A percentile compares a stretch with the other conserved stretches of the same genome.
Conservation (phyloP, 2,329 filamentous ascomycete genomes). For the Stylonectria norvegica region DNA sequence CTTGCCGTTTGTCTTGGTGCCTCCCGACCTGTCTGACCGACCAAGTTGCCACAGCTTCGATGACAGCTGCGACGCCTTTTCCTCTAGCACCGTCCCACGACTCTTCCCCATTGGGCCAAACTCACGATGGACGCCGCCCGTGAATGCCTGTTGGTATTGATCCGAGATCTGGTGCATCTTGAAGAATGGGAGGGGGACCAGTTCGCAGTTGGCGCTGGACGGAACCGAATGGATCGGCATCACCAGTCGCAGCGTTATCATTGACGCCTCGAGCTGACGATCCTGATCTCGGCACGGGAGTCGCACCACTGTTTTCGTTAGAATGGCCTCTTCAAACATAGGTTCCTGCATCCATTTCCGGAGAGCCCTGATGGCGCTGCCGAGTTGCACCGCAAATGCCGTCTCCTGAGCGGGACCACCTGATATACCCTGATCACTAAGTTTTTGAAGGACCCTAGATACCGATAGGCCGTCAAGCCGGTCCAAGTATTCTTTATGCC, state of each 20-base stretch:
- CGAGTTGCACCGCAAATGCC: constrained; percentile 45
- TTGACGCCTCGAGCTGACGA: constrained; percentile 20
- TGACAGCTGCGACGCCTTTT: constrained; percentile 1
- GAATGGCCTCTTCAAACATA: constrained; percentile 44
- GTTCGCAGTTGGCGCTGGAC: constrained; percentile 50
- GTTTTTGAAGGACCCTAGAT: constrained; percentile 25
- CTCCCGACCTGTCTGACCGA: constrained; percentile 8
- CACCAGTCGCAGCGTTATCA: constrained; percentile 59
- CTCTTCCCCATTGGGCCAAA: constrained; percentile 48
- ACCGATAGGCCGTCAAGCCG: constrained; percentile 47
- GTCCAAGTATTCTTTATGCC: constrained; percentile 53
- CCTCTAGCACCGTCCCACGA: constrained; percentile 6
- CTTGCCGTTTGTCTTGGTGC: constrained; percentile 4
- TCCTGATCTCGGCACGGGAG: constrained; percentile 36
- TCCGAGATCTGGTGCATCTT: constrained; percentile 63
- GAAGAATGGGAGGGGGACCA: constrained; percentile 63
- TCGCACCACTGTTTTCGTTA: constrained; percentile 42
- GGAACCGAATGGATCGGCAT: constrained; percentile 58
- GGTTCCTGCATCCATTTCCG: constrained; percentile 41
- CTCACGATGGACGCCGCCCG: constrained; percentile 58
- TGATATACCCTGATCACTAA: constrained; percentile 37
- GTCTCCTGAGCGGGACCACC: constrained; percentile 35
- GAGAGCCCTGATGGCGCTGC: constrained; percentile 40
- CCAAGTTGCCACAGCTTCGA: constrained; percentile 15
- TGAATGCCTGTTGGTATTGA: constrained; percentile 57